Base-by-base conservation (phyloP, 352 stramenopile genomes). In the Globisporangium nagaii region DNA sequence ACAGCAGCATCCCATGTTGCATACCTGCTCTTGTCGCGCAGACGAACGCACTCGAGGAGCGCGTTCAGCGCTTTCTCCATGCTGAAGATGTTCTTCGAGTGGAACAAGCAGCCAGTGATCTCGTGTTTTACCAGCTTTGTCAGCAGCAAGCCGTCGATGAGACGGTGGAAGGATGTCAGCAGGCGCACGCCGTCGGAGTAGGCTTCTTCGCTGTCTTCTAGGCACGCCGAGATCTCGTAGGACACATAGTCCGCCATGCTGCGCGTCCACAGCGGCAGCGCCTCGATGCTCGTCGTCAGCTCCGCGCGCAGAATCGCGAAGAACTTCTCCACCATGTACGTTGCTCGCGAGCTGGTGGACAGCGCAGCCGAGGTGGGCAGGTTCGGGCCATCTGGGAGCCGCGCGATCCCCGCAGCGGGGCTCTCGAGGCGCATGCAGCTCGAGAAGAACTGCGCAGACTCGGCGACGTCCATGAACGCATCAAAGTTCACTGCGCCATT, bases 401-500 rank as follows among this genome's bases (percentile, higher is more conserved):
- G 64, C 1, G 74, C 59, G 5, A 90, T 65, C 2, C 73, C 70
- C 0, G 63, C 58, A 9, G 73, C 75, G 0, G 81, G 77, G 27
- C 73, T 86, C 25, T 90, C 75, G 4, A 97, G 58, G 0, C 82
- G 63, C 73, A 97, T 89, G 45, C 84, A 93, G 0, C 71, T 80
- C 10, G 81, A 90, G 59, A 97, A 97, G 46, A 97, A 96, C 45
- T 95, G 79, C 5, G 62, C 65, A 0, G 71, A 68, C 56, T 97
- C 87, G 1, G 89, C 90, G 0, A 82, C 75, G 10, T 93, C 68
- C 47, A 95, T 79, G 56, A 97, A 97, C 7, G 81, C 79, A 11
- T 96, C 90, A 40, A 93, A 96, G 19, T 79, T 92, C 2, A 97
- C 90, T 15, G 69, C 63, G 8, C 87, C 87, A 27, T 91, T 79